These are phyloP conservation scores for Gossypium gossypioides DNA, from an alignment of 441 rosid species.

Conservation along the genomic window DNA sequence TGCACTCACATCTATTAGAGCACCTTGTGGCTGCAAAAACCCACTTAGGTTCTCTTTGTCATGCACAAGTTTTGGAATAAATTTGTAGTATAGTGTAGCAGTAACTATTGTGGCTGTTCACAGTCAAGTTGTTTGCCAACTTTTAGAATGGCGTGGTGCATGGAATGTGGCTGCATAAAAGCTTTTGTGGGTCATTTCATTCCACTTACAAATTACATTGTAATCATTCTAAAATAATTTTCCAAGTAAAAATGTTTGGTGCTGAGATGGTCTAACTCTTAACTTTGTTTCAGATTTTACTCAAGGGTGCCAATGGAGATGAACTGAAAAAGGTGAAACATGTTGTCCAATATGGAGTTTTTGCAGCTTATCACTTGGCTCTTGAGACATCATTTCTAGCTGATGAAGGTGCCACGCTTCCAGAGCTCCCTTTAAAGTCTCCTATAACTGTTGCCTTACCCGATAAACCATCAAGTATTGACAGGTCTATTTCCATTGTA, in stretches of 20 bases:
- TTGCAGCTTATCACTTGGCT: slow-evolving; percentile 78
- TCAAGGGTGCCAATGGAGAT: slow-evolving; percentile 61
- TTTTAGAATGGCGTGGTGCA: not conserved
- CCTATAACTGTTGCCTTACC: slow-evolving; percentile 69
- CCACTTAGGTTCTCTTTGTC: slow-evolving; percentile 6
- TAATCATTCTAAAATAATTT: not conserved
- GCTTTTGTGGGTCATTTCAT: not conserved
- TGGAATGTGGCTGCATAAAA: not conserved
- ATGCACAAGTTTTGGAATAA: not conserved
- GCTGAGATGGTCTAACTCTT: slow-evolving; percentile 4
- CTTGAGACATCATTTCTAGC: slow-evolving; percentile 71
- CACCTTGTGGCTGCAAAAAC: not conserved
- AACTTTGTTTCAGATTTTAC: slow-evolving; percentile 44
- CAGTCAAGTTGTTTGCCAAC: not conserved
- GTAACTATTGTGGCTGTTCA: slow-evolving; percentile 9
- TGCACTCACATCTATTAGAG: not conserved
- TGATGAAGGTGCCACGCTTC: slow-evolving; percentile 75
- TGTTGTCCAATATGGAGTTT: slow-evolving; percentile 70
- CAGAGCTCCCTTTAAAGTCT: slow-evolving; percentile 55
- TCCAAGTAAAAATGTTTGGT: not conserved
- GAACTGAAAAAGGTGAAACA: slow-evolving; percentile 67
- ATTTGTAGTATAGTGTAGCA: slow-evolving; percentile 7
- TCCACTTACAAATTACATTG: not conserved
- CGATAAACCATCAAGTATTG: slow-evolving; percentile 46
- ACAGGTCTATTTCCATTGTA: slow-evolving; percentile 60